These are phyloP conservation scores for Exserohilum turcica DNA, from an alignment of 2,329 filamentous ascomycete genomes.

Conservation along the genomic window DNA sequence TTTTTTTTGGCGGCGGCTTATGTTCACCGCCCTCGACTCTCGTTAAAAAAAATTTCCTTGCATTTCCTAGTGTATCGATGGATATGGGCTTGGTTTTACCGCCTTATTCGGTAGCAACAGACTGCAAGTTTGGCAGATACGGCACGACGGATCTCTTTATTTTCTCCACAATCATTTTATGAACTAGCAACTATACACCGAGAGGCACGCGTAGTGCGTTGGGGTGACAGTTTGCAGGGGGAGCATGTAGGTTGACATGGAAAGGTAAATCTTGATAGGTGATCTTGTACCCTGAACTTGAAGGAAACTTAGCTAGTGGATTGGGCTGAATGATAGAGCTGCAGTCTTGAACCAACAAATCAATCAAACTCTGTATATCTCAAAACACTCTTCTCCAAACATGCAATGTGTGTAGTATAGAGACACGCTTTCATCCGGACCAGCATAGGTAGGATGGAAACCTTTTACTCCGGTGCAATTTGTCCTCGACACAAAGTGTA, in stretches of 20 bases:
- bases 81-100: slow-evolving; percentile 14
- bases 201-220: slow-evolving; percentile 3
- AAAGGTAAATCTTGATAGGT: slow-evolving; percentile 15
- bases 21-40: slow-evolving; percentile 19
- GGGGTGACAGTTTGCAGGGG: neutral
- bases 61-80: slow-evolving; percentile 10
- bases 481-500: neutral
- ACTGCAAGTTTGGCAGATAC: slow-evolving; percentile 6
- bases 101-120: slow-evolving; percentile 5
- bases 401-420: neutral
- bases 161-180: slow-evolving; percentile 20
- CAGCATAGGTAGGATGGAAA: too few species aligned
- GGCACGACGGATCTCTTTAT: slow-evolving; percentile 11
- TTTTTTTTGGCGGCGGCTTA: slow-evolving; percentile 20
- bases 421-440: too few species aligned
- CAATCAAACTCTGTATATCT: slow-evolving; percentile 6
- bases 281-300: slow-evolving; percentile 14
- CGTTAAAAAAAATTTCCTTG: slow-evolving; percentile 23
- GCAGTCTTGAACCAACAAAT: slow-evolving; percentile 22
- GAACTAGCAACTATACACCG: slow-evolving; percentile 8
- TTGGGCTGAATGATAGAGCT: slow-evolving; percentile 18
- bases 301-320: slow-evolving; percentile 17
- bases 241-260: slow-evolving; percentile 11
- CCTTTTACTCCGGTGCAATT: neutral
- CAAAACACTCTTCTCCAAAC: neutral